Conservation (phyloP, 2,329 filamentous ascomycete species). For the Penicillium hordei region DNA sequence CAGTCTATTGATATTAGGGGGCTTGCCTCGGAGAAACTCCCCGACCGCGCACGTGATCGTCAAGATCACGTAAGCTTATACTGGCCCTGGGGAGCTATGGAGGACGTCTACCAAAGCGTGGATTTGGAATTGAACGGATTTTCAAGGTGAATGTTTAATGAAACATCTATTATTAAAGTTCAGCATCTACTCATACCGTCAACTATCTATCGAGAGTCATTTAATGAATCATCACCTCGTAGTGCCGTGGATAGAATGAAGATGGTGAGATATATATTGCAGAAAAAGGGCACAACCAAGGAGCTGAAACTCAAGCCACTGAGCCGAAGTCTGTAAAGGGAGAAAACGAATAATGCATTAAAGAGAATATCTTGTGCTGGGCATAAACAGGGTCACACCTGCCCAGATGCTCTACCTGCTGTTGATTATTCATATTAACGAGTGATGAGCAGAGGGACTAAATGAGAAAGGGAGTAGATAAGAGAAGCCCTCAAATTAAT, state of each 20-base stretch:
- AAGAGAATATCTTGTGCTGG: neutral
- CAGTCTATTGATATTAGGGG: slow-evolving; percentile 24
- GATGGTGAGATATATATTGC: neutral
- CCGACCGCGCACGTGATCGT: slow-evolving; percentile 23
- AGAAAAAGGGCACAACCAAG: neutral
- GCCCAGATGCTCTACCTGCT: neutral
- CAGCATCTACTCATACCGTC: no score
- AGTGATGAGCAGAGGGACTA: neutral
- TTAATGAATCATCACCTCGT: neutral
- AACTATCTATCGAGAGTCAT: neutral
- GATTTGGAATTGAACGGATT: neutral
- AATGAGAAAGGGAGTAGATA: neutral
- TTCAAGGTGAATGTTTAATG: neutral
- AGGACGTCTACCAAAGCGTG: no score
- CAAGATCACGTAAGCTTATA: slow-evolving; percentile 2
- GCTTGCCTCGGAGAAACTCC: slow-evolving; percentile 22
- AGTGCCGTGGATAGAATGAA: neutral
- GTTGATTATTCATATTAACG: neutral
- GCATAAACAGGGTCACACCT: neutral
- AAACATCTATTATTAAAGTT: neutral
- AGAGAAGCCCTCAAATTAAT: neutral
- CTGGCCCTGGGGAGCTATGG: neutral
- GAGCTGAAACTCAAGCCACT: neutral
- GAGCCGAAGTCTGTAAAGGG: neutral
- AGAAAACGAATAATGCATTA: neutral